phyloP scores from a whole-genome alignment of 257 asterid species.

The Nicotiana undulata region DNA sequence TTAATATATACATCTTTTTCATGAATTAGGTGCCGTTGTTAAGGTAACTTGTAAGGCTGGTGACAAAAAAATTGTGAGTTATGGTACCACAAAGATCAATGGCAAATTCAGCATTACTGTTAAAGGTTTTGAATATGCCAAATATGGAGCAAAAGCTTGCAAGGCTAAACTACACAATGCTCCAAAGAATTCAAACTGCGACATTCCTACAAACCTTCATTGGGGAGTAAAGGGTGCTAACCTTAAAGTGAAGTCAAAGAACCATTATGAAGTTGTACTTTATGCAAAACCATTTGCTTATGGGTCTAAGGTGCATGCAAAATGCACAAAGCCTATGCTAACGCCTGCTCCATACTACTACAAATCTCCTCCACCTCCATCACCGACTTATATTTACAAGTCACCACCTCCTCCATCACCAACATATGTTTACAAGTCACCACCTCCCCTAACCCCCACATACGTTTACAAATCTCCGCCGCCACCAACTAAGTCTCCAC shows the following conservation, averaged over 20 bases:
- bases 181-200: slow-evolving; percentile 50
- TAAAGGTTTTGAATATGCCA: slow-evolving; percentile 6
- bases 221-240: no score
- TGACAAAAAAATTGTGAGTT: slow-evolving; percentile 44
- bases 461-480: slow-evolving; percentile 16
- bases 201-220: slow-evolving; percentile 42
- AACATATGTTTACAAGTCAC: not conserved
- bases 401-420: not conserved
- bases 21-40: slow-evolving; percentile 50
- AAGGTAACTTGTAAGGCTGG: slow-evolving; percentile 23
- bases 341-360: slow-evolving; percentile 44
- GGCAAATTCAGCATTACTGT: slow-evolving; percentile 51
- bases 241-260: no score
- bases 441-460: slow-evolving; percentile 34
- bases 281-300: slow-evolving; percentile 62
- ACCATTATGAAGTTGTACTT: no score
- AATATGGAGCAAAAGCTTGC: slow-evolving; percentile 9
- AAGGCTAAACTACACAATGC: slow-evolving; percentile 16
- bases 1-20: no score
- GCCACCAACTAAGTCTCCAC: slow-evolving; percentile 23
- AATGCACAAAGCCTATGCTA: slow-evolving; percentile 37
- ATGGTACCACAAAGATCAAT: slow-evolving; percentile 54
- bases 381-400: not conserved
- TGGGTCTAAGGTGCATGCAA: slow-evolving; percentile 42
- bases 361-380: not conserved